These are phyloP conservation scores for Penicillium chermesinum DNA, from an alignment of 495 filamentous ascomycete genomes.

Conservation along the genomic window DNA sequence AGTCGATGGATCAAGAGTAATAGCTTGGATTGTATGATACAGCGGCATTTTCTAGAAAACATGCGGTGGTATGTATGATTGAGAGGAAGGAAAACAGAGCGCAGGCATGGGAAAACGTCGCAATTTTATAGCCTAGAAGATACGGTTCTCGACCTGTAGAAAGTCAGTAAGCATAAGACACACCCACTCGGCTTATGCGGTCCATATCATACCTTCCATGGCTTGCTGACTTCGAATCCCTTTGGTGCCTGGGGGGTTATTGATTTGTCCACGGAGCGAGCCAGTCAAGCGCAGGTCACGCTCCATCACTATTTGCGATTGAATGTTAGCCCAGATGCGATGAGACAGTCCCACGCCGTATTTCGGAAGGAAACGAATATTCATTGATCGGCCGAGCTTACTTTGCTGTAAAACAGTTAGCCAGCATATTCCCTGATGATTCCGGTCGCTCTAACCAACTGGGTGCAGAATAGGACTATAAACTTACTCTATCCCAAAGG, in stretches of 20 bases:
- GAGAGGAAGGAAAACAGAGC: conserved; percentile 14
- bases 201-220: conserved; percentile 68
- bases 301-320: conserved; percentile 79
- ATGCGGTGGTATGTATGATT: conserved; percentile 27
- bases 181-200: not conserved
- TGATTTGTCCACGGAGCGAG: conserved; percentile 74
- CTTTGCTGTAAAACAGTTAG: conserved; percentile 64
- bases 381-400: too few species aligned
- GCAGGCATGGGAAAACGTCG: conserved; percentile 22
- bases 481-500: conserved; percentile 86
- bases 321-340: conserved; percentile 12
- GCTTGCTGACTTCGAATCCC: conserved; percentile 92
- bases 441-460: conserved; percentile 31
- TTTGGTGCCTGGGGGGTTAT: conserved; percentile 70
- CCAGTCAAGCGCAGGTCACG: conserved; percentile 89
- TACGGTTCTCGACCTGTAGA: conserved; percentile 37
- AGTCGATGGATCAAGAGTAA: not conserved
- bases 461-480: not conserved
- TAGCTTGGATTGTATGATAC: conserved; percentile 20
- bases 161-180: conserved; percentile 8
- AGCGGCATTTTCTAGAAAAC: conserved; percentile 19
- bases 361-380: too few species aligned
- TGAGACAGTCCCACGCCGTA: not conserved
- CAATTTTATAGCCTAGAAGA: conserved; percentile 31
- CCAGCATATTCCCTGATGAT: conserved; percentile 17